A percentile compares a stretch with the other conserved stretches of the same genome.
phyloP scores from a whole-genome alignment of 2,329 filamentous ascomycete species.

The Colletotrichum higginsianum region DNA sequence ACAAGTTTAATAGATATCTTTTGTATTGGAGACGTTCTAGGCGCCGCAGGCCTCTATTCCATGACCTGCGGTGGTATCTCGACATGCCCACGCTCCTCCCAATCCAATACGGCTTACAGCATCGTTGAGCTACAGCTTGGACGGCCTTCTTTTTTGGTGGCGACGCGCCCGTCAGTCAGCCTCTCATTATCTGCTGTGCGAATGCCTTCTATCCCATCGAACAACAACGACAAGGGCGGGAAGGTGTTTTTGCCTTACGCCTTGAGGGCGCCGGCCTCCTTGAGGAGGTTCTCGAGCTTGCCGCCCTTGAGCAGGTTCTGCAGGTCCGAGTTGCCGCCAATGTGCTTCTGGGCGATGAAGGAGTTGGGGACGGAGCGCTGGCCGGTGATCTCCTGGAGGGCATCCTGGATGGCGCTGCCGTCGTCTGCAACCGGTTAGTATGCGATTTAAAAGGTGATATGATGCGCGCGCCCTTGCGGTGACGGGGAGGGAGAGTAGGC shows the following conservation, averaged over 20 bases:
- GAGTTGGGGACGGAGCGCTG: slow-evolving; percentile 97
- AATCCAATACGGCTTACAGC: slow-evolving; percentile 3
- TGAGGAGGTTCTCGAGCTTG: slow-evolving; percentile 59
- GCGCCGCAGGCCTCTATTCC: slow-evolving; percentile 3
- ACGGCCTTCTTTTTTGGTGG: slow-evolving; percentile 12
- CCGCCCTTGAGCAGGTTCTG: slow-evolving; percentile 67
- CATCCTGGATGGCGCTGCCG: slow-evolving; percentile 85
- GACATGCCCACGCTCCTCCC: not conserved
- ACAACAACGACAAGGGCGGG: not conserved
- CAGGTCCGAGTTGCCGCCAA: slow-evolving; percentile 95
- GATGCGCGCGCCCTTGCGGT: not conserved
- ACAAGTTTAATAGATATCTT: not conserved
- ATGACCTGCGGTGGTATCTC: slow-evolving; percentile 22
- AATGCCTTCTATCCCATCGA: not conserved
- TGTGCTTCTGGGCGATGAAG: slow-evolving; percentile 91
- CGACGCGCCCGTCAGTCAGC: slow-evolving; percentile 21
- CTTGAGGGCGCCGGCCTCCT: slow-evolving; percentile 59
- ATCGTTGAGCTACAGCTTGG: slow-evolving; percentile 23
- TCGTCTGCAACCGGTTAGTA: slow-evolving; percentile 72
- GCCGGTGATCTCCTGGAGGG: slow-evolving; percentile 82
- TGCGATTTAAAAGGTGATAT: not conserved
- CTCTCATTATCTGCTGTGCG: not conserved
- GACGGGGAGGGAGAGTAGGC: not conserved
- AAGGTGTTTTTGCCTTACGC: slow-evolving; percentile 51
- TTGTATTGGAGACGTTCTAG: not conserved